A percentile compares a stretch with the other conserved stretches of the same genome.
These are phyloP conservation scores for Obba rivulosa DNA, from an alignment of 768 basidiomycete species.

Conservation along the genomic window DNA sequence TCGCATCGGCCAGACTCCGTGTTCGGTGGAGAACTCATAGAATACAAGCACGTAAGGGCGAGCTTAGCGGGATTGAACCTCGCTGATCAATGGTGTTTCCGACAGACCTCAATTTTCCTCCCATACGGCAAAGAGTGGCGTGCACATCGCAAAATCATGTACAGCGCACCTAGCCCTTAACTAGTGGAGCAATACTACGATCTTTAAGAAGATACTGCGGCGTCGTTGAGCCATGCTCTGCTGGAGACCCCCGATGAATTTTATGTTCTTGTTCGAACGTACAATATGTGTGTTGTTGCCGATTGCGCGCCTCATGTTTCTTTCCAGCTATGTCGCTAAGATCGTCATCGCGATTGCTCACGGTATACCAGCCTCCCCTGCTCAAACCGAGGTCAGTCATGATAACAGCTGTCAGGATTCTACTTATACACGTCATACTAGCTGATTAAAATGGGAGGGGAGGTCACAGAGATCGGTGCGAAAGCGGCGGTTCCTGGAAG, in stretches of 20 bases:
- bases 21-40: background rate
- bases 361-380: background rate
- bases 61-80: too few relatives aligned
- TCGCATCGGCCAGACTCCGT: conserved; percentile 23
- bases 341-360: conserved; percentile 9
- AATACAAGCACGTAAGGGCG: too few relatives aligned
- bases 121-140: conserved; percentile 20
- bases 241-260: conserved; percentile 5
- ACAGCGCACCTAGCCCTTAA: conserved; percentile 22
- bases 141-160: conserved; percentile 24
- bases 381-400: too few relatives aligned
- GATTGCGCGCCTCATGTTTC: background rate
- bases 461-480: conserved; percentile 27
- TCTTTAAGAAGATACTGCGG: conserved; percentile 24
- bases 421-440: conserved; percentile 22
- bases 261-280: conserved; percentile 8
- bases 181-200: conserved; percentile 28
- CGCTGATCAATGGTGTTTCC: too few relatives aligned
- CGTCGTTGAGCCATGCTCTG: conserved; percentile 8
- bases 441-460: conserved; percentile 34
- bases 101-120: conserved; percentile 24
- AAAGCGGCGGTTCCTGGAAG: conserved; percentile 32
- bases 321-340: background rate
- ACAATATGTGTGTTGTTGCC: background rate
- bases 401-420: too few relatives aligned